Evolutionary conservation across 2,329 filamentous ascomycete species (phyloP).

Genomic region (Diaporthe amygdali): DNA sequence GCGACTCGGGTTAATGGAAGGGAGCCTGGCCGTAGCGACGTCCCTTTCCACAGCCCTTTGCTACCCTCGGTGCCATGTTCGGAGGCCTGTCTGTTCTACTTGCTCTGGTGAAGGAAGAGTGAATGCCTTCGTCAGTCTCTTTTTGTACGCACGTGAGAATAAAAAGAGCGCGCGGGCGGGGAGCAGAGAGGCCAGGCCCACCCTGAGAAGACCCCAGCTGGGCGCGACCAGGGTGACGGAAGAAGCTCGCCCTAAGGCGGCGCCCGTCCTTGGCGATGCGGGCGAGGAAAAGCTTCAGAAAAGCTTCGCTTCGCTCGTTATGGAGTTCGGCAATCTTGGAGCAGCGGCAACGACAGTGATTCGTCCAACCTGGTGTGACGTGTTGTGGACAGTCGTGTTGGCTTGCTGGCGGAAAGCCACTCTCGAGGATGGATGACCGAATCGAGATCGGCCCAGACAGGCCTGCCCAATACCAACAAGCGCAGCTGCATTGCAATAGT

Average conservation of each 20-base stretch:
- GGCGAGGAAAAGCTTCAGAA: neutral
- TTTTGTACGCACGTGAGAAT: neutral
- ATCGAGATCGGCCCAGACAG: neutral
- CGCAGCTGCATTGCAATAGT: neutral
- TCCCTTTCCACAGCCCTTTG: neutral
- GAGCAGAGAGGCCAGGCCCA: neutral
- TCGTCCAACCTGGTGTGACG: neutral
- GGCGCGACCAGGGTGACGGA: constrained; percentile 16
- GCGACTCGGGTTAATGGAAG: neutral
- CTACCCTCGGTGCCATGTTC: neutral
- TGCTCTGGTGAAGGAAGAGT: neutral
- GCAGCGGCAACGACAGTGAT: neutral
- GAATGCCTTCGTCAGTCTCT: neutral
- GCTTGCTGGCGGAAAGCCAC: neutral
- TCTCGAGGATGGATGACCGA: neutral
- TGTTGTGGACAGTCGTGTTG: neutral
- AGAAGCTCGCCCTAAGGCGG: constrained; percentile 17
- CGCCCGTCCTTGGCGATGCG: constrained; percentile 17
- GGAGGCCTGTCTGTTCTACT: neutral
- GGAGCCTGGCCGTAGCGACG: neutral
- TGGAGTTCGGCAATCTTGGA: neutral
- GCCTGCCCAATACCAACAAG: neutral
- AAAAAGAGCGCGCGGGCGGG: neutral
- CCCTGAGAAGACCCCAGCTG: neutral
- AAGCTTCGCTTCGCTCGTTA: neutral